A percentile compares a stretch with the other conserved stretches of the same genome.
These are phyloP conservation scores for Podaxis sp. DNA, from an alignment of 768 basidiomycete genomes.

Conservation along the genomic window DNA sequence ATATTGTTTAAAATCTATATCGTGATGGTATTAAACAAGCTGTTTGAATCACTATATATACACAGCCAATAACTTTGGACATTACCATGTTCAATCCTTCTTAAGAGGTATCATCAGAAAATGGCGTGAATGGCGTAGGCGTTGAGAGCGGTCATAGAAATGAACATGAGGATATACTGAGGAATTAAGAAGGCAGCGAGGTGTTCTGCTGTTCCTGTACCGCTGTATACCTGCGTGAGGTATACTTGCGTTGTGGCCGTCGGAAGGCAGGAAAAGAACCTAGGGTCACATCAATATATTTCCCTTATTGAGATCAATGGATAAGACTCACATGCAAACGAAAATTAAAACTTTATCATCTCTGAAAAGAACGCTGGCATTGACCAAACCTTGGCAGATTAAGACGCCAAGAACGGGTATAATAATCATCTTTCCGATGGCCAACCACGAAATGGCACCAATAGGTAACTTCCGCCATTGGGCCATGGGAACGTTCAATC, in stretches of 20 bases:
- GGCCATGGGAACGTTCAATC: conserved; percentile 48
- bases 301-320: neutral
- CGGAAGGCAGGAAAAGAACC: conserved; percentile 27
- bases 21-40: neutral
- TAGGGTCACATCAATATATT: conserved; percentile 41
- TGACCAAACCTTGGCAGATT: conserved; percentile 51
- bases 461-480: conserved; percentile 44
- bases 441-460: conserved; percentile 53
- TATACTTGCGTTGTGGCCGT: conserved; percentile 41
- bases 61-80: neutral
- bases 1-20: no score
- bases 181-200: conserved; percentile 64
- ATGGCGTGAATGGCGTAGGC: conserved; percentile 44
- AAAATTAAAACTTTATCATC: conserved; percentile 63
- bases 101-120: conserved; percentile 29
- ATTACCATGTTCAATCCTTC: neutral
- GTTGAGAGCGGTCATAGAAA: conserved; percentile 49
- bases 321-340: conserved; percentile 60
- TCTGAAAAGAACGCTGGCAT: conserved; percentile 42
- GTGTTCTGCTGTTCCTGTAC: conserved; percentile 62
- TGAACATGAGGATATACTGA: conserved; percentile 54
- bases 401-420: conserved; percentile 62
- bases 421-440: conserved; percentile 54
- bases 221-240: conserved; percentile 66
- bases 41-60: neutral